phyloP scores from a whole-genome alignment of 2,329 filamentous ascomycete genomes.

The Sporothrix brasiliensis region DNA sequence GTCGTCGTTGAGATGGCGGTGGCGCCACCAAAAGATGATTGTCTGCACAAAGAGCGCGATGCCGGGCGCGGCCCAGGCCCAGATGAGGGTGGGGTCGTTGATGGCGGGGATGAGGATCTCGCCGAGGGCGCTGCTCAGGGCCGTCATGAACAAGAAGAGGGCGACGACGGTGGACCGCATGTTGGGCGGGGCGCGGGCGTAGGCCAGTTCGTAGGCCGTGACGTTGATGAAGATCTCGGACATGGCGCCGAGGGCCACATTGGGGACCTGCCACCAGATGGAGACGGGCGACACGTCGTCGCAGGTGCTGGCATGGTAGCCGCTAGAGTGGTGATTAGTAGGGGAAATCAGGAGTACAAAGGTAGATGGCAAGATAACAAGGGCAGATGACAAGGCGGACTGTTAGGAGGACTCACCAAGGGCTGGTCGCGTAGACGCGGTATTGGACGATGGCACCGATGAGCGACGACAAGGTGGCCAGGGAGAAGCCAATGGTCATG shows the following conservation, averaged over 20 bases:
- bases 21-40: slow-evolving; percentile 52
- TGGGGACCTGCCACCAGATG: slow-evolving; percentile 56
- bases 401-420: slow-evolving; percentile 45
- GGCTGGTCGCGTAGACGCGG: slow-evolving; percentile 58
- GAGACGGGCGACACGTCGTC: slow-evolving; percentile 48
- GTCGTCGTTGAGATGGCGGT: slow-evolving; percentile 51
- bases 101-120: slow-evolving; percentile 50
- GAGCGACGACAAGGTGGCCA: slow-evolving; percentile 47
- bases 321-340: slow-evolving; percentile 36
- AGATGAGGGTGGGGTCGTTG: slow-evolving; percentile 48
- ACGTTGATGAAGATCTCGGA: slow-evolving; percentile 63
- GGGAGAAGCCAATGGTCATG: slow-evolving; percentile 60
- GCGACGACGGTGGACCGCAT: slow-evolving; percentile 64
- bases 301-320: slow-evolving; percentile 50
- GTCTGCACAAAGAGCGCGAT: slow-evolving; percentile 53
- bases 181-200: slow-evolving; percentile 66
- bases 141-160: slow-evolving; percentile 60
- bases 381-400: too few species aligned
- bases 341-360: too few species aligned
- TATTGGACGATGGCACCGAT: slow-evolving; percentile 60
- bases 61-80: slow-evolving; percentile 51
- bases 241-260: slow-evolving; percentile 56
- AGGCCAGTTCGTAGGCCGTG: slow-evolving; percentile 68
- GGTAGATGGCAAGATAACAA: too few species aligned
- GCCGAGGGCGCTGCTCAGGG: slow-evolving; percentile 56